These are phyloP conservation scores for Eurotiales sp. DNA, from an alignment of 2,329 filamentous ascomycete species.

Conservation along the genomic window DNA sequence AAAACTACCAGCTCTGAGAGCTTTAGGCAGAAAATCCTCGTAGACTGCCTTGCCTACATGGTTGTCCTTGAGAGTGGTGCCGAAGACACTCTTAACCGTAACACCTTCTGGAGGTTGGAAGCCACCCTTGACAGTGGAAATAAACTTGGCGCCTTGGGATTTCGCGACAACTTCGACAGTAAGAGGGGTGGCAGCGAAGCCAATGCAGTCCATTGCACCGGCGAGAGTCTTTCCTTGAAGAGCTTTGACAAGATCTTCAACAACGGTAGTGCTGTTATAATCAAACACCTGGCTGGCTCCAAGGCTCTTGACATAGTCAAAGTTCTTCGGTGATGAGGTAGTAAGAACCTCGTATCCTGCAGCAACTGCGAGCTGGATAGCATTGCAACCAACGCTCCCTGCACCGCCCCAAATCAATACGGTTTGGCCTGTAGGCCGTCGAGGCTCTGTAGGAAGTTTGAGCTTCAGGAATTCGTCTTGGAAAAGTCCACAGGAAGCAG, in stretches of 20 bases:
- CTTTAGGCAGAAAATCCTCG: conserved; percentile 34
- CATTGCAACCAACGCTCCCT: conserved; percentile 39
- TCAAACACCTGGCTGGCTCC: conserved; percentile 30
- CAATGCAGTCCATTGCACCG: conserved; percentile 1
- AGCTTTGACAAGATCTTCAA: conserved; percentile 5
- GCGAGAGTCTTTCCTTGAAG: conserved; percentile 4
- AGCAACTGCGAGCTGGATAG: conserved; percentile 39
- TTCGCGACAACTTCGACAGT: background rate
- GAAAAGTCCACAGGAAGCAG: conserved; percentile 26
- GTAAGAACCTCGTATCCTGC: conserved; percentile 38
- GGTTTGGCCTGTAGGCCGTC: conserved; percentile 22
- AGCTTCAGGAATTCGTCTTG: background rate
- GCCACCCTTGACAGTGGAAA: background rate
- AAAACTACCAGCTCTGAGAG: conserved; percentile 35
- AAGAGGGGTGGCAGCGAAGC: background rate
- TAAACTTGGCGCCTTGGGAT: background rate
- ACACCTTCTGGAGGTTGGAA: background rate
- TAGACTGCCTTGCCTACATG: conserved; percentile 18
- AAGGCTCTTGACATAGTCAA: conserved; percentile 30
- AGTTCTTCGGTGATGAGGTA: conserved; percentile 38
- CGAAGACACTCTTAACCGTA: background rate
- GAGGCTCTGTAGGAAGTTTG: background rate
- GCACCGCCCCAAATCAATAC: conserved; percentile 47
- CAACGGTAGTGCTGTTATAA: conserved; percentile 8
- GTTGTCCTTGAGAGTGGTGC: background rate